A percentile compares a stretch with the other conserved stretches of the same genome.
phyloP scores from a whole-genome alignment of 2,329 filamentous ascomycete species.

The Calonectria pauciramosa region DNA sequence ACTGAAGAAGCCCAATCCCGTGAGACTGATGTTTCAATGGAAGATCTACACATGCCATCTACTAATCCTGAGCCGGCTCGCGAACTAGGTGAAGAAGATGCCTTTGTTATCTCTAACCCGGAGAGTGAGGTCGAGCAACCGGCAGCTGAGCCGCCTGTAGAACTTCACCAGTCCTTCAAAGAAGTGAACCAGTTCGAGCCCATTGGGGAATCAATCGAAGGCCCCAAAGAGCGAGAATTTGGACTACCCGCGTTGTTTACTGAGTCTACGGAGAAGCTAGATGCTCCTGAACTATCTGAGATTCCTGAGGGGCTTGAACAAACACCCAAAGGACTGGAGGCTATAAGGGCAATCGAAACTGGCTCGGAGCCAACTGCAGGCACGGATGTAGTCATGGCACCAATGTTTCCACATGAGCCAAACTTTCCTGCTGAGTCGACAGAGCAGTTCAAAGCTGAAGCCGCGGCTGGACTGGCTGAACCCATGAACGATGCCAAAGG shows the following conservation, averaged over 20 bases:
- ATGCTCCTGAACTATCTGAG: neutral
- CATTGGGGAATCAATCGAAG: neutral
- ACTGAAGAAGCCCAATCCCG: neutral
- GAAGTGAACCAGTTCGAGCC: neutral
- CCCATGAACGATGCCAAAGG: neutral
- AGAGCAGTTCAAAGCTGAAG: neutral
- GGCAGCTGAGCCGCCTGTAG: neutral
- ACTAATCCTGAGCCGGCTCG: neutral
- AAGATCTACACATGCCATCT: neutral
- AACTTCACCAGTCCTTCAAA: neutral
- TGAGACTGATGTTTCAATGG: neutral
- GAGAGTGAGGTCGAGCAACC: neutral
- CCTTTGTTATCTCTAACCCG: neutral
- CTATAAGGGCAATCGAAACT: neutral
- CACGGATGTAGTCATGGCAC: neutral
- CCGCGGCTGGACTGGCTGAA: neutral
- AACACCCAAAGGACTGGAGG: neutral
- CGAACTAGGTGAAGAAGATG: neutral
- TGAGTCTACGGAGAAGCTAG: neutral
- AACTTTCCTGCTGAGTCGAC: neutral
- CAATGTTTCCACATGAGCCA: neutral
- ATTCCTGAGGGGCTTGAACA: neutral
- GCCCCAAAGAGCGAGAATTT: neutral
- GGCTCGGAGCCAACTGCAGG: neutral
- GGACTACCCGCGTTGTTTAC: neutral